A percentile compares a stretch with the other conserved stretches of the same genome.
phyloP scores from a whole-genome alignment of 2,329 filamentous ascomycete species.

The Diaporthe sp. region DNA sequence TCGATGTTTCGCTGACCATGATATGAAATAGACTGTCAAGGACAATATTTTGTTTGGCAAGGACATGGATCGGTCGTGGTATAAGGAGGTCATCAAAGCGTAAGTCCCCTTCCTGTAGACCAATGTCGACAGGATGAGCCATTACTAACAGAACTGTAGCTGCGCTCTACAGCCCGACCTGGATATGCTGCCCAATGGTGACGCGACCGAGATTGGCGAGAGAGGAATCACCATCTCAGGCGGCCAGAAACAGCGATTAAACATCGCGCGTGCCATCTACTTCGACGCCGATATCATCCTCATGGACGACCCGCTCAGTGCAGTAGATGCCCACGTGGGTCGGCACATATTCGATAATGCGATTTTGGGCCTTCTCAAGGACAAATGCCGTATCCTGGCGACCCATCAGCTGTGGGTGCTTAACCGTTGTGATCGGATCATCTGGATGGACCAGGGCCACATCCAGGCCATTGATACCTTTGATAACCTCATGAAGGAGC shows the following conservation, averaged over 20 bases:
- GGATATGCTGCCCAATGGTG: constrained; percentile 91
- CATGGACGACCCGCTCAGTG: constrained; percentile 47
- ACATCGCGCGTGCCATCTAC: constrained; percentile 78
- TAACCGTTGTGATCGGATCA: constrained; percentile 73
- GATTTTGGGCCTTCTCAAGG: constrained; percentile 72
- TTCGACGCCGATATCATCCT: constrained; percentile 45
- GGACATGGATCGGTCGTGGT: constrained; percentile 80
- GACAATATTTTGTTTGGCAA: constrained; percentile 95
- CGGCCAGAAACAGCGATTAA: constrained; percentile 93
- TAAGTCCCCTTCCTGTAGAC: background rate
- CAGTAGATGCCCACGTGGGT: constrained; percentile 48
- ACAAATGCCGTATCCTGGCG: constrained; percentile 75
- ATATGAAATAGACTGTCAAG: constrained; percentile 65
- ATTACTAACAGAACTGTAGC: constrained; percentile 46
- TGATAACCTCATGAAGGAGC: constrained; percentile 69
- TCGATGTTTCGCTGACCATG: background rate
- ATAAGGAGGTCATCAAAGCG: constrained; percentile 83
- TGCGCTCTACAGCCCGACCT: constrained; percentile 88
- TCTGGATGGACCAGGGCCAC: constrained; percentile 72
- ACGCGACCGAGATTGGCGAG: constrained; percentile 93
- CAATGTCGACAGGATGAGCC: no score
- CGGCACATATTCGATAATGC: constrained; percentile 71
- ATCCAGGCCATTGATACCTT: constrained; percentile 73
- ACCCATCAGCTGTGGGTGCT: constrained; percentile 77
- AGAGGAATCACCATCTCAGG: constrained; percentile 97